Evolutionary conservation across 495 filamentous ascomycete genomes (phyloP), one percentile per base, ranked within the genome.

Genomic region (Xylaria castorea): DNA sequence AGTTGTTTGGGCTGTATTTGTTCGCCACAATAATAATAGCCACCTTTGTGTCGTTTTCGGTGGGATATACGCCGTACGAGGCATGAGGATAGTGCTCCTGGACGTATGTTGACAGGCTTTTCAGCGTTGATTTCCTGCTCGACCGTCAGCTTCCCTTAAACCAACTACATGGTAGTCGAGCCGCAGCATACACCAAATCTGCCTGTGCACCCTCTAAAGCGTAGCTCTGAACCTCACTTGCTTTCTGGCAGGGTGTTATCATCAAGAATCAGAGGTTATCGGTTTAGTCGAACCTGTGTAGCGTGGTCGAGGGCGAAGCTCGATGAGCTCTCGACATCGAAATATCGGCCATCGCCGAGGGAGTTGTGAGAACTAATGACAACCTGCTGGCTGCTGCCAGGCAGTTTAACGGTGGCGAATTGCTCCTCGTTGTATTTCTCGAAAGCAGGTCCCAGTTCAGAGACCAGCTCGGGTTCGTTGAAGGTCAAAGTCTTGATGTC

Each of bases 1-100:
- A 98, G 86, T 99, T 99, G 78, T 93, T 92, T 8, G 97, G 97
- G 74, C 92, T 96, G 86, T 98, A 98, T 78, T 97, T 97, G 86
- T 94, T 97, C 42, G 96, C 92, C 50, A 97, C 94, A 64, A 97
- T 87, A 66, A 96, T 80, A 75, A 98, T 87, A 50, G 94, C 93
- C 27, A 98, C 81, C 68, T 89, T 87, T 27, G 89, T 87, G 81
- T 95, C 91, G 76, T 92, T 85, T 73, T 93, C 90, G 73, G 89
- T 90, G 38, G 95, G 92, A 78, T 92, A 96, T 36, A 93, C 92
- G 76, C 94, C 93, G 75, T 91, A 90, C 14, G 92, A 90, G 65
- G 91, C 92, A 75, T 87, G 91, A 1, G 94, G 91, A 81, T 93
- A 99, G 85, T 99, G 95, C 81, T 99, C 97, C 69, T 87, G 84